Evolutionary conservation across 805 yeast genomes (phyloP).

Genomic region (Lipomyces yamanashiensis): DNA sequence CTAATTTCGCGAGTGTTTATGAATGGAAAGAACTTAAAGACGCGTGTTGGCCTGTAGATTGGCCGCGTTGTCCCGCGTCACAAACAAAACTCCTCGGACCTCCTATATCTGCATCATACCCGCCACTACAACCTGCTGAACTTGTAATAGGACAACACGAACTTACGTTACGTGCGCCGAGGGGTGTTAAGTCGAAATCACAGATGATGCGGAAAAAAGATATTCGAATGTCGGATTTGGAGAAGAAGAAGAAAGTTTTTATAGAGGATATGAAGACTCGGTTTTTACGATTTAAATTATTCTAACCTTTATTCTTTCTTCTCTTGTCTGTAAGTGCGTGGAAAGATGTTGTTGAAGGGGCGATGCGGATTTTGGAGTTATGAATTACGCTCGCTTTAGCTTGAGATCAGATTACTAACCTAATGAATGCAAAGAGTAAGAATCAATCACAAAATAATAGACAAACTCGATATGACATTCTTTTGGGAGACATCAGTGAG

Average conservation of each 20-base stretch:
- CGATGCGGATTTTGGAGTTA: no score
- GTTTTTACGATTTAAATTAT: background rate
- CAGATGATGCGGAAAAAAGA: background rate
- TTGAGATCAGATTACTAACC: no score
- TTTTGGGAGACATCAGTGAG: no score
- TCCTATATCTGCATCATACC: background rate
- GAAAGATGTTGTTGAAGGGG: no score
- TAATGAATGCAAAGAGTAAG: no score
- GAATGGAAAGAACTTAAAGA: conserved; percentile 25
- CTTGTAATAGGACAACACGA: background rate
- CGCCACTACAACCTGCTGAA: background rate
- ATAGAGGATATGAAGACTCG: background rate
- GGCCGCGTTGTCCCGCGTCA: conserved; percentile 20
- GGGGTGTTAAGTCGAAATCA: background rate
- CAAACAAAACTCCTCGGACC: background rate
- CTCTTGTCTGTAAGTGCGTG: background rate
- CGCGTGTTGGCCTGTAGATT: conserved; percentile 17
- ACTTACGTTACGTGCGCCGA: conserved; percentile 2
- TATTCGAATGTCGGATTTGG: conserved; percentile 4
- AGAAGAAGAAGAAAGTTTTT: background rate
- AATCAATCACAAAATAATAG: no score
- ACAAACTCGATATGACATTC: no score
- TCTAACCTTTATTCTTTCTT: background rate
- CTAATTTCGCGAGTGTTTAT: conserved; percentile 10
- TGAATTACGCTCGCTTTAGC: no score